A percentile compares a stretch with the other conserved stretches of the same genome.
phyloP scores from a whole-genome alignment of 2,329 filamentous ascomycete genomes.

The Scorias spongiosa region DNA sequence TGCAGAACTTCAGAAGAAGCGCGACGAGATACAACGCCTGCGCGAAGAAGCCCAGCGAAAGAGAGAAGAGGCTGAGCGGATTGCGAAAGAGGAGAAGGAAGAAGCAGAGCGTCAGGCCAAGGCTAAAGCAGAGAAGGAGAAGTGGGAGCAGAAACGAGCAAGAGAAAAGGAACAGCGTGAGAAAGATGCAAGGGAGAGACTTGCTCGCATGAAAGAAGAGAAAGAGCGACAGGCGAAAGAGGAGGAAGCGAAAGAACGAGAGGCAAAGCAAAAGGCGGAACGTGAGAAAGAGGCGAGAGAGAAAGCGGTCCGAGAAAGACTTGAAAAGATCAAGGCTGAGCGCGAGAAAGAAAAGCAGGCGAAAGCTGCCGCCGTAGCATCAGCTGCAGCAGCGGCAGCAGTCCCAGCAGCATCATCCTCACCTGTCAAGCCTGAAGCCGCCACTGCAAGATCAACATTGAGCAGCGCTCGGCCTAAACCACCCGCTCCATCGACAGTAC shows the following conservation, averaged over 20 bases:
- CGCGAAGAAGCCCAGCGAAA: slow-evolving; percentile 42
- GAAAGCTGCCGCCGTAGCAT: slow-evolving; percentile 24
- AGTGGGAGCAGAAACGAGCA: slow-evolving; percentile 35
- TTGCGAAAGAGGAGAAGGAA: slow-evolving; percentile 29
- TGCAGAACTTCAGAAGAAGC: slow-evolving; percentile 40
- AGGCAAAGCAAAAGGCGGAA: slow-evolving; percentile 22
- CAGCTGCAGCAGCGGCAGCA: slow-evolving; percentile 17
- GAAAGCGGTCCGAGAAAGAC: slow-evolving; percentile 16
- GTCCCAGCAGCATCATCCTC: slow-evolving; percentile 28
- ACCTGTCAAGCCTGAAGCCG: slow-evolving; percentile 21
- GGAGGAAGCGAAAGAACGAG: slow-evolving; percentile 25
- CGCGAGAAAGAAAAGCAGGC: slow-evolving; percentile 18
- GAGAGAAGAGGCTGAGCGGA: slow-evolving; percentile 40
- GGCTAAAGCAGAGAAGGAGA: slow-evolving; percentile 34
- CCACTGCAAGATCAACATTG: background rate
- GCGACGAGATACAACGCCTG: slow-evolving; percentile 41
- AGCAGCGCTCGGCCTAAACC: background rate
- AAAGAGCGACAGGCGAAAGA: slow-evolving; percentile 26
- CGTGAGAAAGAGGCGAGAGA: slow-evolving; percentile 27
- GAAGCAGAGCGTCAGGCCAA: slow-evolving; percentile 31
- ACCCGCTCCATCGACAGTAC: background rate
- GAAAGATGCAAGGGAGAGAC: slow-evolving; percentile 31
- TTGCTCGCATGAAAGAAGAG: slow-evolving; percentile 25
- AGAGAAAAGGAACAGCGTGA: slow-evolving; percentile 34
- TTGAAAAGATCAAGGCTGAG: slow-evolving; percentile 14